A percentile compares a stretch with the other conserved stretches of the same genome.
Evolutionary conservation across 306 rosid species (phyloP).

Genomic region (Cyamopsis tetragonoloba): DNA sequence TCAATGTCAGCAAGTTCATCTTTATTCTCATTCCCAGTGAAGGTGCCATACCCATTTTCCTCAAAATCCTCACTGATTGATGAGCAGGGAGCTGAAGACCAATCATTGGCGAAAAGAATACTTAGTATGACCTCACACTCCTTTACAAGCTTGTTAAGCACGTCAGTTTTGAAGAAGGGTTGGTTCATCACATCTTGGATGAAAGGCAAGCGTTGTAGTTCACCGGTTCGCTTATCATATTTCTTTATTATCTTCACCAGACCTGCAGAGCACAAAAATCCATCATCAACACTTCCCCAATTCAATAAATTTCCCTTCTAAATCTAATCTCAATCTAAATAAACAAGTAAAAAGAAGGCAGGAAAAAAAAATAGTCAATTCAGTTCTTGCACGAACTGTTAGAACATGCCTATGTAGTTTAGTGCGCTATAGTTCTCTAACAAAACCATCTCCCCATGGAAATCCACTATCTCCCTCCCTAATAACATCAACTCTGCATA

Average conservation of each 20-base stretch:
- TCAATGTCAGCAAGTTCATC: slow-evolving; percentile 66
- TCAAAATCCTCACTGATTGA: slow-evolving; percentile 21
- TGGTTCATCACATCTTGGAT: slow-evolving; percentile 74
- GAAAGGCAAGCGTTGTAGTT: slow-evolving; percentile 60
- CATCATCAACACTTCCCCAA: slow-evolving; percentile 20
- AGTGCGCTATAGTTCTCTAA: slow-evolving; percentile 82
- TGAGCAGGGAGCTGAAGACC: slow-evolving; percentile 22
- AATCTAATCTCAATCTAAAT: too few species aligned
- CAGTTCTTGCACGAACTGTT: neutral
- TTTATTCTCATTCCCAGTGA: slow-evolving; percentile 20
- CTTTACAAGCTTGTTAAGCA: slow-evolving; percentile 64
- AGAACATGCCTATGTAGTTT: slow-evolving; percentile 62
- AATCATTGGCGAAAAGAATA: slow-evolving; percentile 25
- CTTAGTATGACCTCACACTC: slow-evolving; percentile 71
- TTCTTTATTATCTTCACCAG: slow-evolving; percentile 88
- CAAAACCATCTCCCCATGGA: slow-evolving; percentile 96
- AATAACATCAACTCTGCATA: slow-evolving; percentile 53
- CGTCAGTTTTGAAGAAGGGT: slow-evolving; percentile 80
- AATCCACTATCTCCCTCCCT: slow-evolving; percentile 74
- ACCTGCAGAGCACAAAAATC: slow-evolving; percentile 24
- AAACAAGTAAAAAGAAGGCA: neutral
- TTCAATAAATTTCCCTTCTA: neutral
- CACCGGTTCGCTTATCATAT: slow-evolving; percentile 83
- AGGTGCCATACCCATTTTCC: slow-evolving; percentile 33
- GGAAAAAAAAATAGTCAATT: neutral